Percentiles rank a stretch among this genome's conserved stretches.
phyloP scores from a whole-genome alignment of 257 asterid genomes.

The Linaria vulgaris region DNA sequence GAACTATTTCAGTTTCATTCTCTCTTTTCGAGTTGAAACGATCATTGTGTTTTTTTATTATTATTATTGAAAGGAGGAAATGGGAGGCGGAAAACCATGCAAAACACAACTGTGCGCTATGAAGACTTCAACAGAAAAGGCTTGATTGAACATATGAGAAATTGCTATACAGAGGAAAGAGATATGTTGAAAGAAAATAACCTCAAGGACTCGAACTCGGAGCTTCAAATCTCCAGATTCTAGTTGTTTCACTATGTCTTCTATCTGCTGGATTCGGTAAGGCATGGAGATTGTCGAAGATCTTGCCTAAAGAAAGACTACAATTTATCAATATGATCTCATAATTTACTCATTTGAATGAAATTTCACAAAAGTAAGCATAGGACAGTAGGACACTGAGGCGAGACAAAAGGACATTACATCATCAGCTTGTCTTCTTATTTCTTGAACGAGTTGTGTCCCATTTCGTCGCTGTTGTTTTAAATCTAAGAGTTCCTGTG shows the following conservation, averaged over 20 bases:
- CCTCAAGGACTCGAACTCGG: conserved; percentile 97
- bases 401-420: conserved; percentile 35
- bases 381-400: not conserved
- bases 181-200: conserved; percentile 24
- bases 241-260: conserved; percentile 84
- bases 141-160: too few species aligned
- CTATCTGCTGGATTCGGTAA: conserved; percentile 73
- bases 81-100: not conserved
- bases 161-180: not conserved
- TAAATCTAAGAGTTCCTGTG: conserved; percentile 82
- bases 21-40: not conserved
- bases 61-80: not conserved
- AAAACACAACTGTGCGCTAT: not conserved
- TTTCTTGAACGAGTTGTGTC: conserved; percentile 67
- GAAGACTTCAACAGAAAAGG: not conserved
- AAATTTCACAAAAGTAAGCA: not conserved
- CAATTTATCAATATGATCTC: not conserved
- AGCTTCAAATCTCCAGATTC: conserved; percentile 93
- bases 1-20: not conserved
- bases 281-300: conserved; percentile 88
- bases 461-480: conserved; percentile 65
- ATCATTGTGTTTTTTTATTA: not conserved
- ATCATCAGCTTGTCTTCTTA: conserved; percentile 86
- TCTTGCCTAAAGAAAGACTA: conserved; percentile 60
- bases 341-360: not conserved